Evolutionary conservation across 2,329 filamentous ascomycete species (phyloP).

Genomic region (Paraconiothyrium brasiliense): DNA sequence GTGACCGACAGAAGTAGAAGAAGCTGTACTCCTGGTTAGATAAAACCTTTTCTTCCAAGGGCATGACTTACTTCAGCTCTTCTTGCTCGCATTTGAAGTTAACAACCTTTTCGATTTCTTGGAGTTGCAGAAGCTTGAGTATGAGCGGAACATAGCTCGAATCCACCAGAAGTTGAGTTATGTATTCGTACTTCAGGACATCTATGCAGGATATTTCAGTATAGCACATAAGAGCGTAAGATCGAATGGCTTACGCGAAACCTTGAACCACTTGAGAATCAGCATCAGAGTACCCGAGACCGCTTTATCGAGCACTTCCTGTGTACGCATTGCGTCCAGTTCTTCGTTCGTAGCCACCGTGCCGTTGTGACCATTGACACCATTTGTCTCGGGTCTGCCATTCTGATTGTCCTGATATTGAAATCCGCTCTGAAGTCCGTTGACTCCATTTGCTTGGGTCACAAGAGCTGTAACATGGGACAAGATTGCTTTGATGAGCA

Average conservation of each 20-base stretch:
- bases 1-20: conserved; percentile 85
- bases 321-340: conserved; percentile 78
- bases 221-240: background rate
- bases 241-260: conserved; percentile 72
- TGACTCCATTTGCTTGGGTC: conserved; percentile 62
- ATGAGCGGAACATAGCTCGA: conserved; percentile 94
- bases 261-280: conserved; percentile 95
- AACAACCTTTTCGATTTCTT: conserved; percentile 90
- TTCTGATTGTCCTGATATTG: conserved; percentile 55
- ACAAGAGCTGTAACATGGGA: conserved; percentile 88
- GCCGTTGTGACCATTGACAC: conserved; percentile 40
- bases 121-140: conserved; percentile 91
- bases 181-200: conserved; percentile 92
- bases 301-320: conserved; percentile 91
- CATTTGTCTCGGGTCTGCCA: conserved; percentile 46
- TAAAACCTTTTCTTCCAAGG: conserved; percentile 3
- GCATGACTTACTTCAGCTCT: conserved; percentile 73
- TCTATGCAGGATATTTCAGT: conserved; percentile 62
- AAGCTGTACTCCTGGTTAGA: conserved; percentile 66
- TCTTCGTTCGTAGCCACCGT: conserved; percentile 67
- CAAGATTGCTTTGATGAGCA: conserved; percentile 87
- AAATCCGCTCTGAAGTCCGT: conserved; percentile 59
- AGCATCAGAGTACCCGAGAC: conserved; percentile 88
- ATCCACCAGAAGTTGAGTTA: conserved; percentile 91
- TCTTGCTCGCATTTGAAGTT: conserved; percentile 85